Conservation (phyloP, 129 eudicot genomes). For the Deinandra increscens region DNA sequence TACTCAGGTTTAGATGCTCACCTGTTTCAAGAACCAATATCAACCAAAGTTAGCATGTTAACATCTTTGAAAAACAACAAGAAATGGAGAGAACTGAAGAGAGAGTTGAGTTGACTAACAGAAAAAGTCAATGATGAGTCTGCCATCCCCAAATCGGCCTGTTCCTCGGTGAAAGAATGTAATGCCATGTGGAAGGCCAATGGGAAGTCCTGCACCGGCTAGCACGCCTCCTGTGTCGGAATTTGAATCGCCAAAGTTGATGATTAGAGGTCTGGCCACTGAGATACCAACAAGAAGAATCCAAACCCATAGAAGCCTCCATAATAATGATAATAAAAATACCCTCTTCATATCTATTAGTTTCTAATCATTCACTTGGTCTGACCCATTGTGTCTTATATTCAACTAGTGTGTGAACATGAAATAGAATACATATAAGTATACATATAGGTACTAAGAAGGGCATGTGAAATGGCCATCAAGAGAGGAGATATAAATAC, state of each 20-base stretch:
- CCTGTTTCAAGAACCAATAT: slow-evolving; percentile 24
- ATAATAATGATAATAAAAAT: neutral
- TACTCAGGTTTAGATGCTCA: slow-evolving; percentile 39
- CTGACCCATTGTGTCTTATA: neutral
- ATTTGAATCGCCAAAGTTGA: slow-evolving; percentile 46
- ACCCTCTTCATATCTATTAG: slow-evolving; percentile 1
- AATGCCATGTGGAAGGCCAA: slow-evolving; percentile 47
- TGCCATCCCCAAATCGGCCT: slow-evolving; percentile 42
- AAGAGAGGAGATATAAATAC: slow-evolving; percentile 8
- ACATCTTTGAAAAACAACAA: neutral
- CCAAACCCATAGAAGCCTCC: slow-evolving; percentile 23
- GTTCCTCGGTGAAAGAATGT: slow-evolving; percentile 46
- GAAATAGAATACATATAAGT: neutral
- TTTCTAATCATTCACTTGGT: slow-evolving; percentile 8
- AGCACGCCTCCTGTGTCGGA: slow-evolving; percentile 45
- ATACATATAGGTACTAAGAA: slow-evolving; percentile 1
- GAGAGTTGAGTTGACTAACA: slow-evolving; percentile 27
- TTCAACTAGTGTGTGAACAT: slow-evolving; percentile 24
- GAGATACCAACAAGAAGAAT: slow-evolving; percentile 20
- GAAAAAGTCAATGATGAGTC: slow-evolving; percentile 44
- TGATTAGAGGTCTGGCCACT: slow-evolving; percentile 18
- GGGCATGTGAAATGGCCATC: slow-evolving; percentile 22
- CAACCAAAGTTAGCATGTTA: neutral
- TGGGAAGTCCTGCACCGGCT: slow-evolving; percentile 45
- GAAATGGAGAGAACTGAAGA: neutral